Evolutionary conservation across 2,329 filamentous ascomycete genomes (phyloP), one percentile per base, ranked within the genome.

Genomic region (Bertia moriformis): DNA sequence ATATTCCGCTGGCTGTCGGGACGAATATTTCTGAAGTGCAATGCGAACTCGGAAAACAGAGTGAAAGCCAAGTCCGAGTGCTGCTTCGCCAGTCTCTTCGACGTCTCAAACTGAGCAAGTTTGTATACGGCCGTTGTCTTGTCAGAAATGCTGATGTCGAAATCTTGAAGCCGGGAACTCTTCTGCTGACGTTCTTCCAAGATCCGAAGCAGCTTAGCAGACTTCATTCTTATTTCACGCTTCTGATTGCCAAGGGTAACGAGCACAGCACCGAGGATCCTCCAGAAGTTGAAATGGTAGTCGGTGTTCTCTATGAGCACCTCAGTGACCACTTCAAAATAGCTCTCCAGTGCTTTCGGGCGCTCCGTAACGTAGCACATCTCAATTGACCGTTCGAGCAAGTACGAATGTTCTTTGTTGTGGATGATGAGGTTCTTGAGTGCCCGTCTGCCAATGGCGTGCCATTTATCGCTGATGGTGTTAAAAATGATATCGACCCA

Each of bases 51-150:
- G 0, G 91, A 96, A 54, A 98, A 95, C 39, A 98, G 81, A 41
- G 88, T 76, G 51, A 96, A 95, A 0, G 89, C 88, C 30, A 94
- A 62, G 46, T 94, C 87, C 0, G 83, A 74, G 54, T 98, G 85
- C 46, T 93, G 84, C 50, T 84, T 85, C 1, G 88, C 83, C 29
- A 98, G 70, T 15, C 88, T 73, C 50, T 89, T 87, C 0, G 91
- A 96, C 17, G 93, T 93, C 53, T 96, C 89, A 47, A 95, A 96
- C 53, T 98, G 91, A 0, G 93, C 91, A 35, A 93, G 68, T 60
- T 98, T 98, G 61, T 96, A 98, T 2, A 98, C 89, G 0, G 89
- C 88, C 47, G 93, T 93, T 0, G 93, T 98, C 60, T 95, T 96
- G 60, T 98, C 93, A 0, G 89, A 93, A 42, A 98, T 91, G 55